These are phyloP conservation scores for Knoxia roxburghii DNA, from an alignment of 257 asterid species.

Conservation along the genomic window DNA sequence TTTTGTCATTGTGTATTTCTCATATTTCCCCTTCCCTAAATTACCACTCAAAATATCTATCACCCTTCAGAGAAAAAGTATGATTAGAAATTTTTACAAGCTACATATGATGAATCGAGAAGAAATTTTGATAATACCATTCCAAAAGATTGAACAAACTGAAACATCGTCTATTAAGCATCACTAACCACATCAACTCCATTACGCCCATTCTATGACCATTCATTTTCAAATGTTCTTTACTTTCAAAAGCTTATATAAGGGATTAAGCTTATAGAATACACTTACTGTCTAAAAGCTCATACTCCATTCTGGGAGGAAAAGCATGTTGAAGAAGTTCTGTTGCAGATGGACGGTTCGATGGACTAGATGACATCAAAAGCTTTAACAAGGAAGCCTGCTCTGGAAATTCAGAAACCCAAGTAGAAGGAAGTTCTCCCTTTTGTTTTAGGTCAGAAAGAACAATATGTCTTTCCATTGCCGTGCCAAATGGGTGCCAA, in stretches of 20 bases:
- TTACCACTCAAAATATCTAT: not conserved
- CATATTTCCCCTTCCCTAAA: not conserved
- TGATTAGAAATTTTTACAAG: not conserved
- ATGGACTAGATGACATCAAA: slow-evolving; percentile 82
- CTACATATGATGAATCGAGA: not conserved
- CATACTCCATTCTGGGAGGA: slow-evolving; percentile 92
- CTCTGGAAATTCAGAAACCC: slow-evolving; percentile 76
- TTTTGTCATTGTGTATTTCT: not conserved
- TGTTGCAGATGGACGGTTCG: slow-evolving; percentile 88
- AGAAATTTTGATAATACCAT: not conserved
- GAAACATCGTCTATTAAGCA: not conserved
- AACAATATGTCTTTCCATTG: slow-evolving; percentile 86
- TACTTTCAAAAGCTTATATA: not conserved
- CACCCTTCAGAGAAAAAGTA: not conserved
- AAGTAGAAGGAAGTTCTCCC: slow-evolving; percentile 76
- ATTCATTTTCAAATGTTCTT: not conserved
- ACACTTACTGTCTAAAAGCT: slow-evolving; percentile 77
- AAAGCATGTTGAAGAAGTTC: slow-evolving; percentile 89
- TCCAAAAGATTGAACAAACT: not conserved
- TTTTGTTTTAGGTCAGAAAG: slow-evolving; percentile 84
- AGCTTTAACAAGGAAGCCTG: slow-evolving; percentile 69
- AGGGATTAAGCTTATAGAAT: not conserved
- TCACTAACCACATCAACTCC: not conserved
- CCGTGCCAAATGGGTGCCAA: slow-evolving; percentile 97
- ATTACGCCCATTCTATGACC: too few relatives aligned